Conservation (phyloP, 768 basidiomycete species). For the Neoboletus brunneissimus region DNA sequence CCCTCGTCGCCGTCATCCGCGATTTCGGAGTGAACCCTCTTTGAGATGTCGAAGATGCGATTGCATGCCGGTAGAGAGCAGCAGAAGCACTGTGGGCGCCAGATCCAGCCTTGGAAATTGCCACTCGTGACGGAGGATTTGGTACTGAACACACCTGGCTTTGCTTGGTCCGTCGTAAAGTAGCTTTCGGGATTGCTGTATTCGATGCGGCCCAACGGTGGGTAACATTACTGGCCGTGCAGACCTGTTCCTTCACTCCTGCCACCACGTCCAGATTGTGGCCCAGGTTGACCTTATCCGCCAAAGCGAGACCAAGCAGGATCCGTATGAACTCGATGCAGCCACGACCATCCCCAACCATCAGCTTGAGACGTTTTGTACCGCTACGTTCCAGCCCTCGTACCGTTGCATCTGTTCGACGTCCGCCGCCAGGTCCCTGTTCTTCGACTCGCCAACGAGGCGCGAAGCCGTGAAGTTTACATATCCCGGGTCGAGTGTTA, state of each 20-base stretch:
- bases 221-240: background rate
- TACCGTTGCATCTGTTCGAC: conserved; percentile 7
- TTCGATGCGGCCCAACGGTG: background rate
- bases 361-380: conserved; percentile 6
- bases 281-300: conserved; percentile 1
- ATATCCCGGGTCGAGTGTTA: background rate
- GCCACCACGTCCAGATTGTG: background rate
- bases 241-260: background rate
- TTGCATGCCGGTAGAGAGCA: background rate
- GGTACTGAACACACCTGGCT: background rate
- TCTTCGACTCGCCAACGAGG: conserved; percentile 4
- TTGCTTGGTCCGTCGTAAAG: background rate
- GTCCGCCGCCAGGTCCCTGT: background rate
- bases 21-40: conserved; percentile 2
- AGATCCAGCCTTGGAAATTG: background rate
- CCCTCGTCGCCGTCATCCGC: background rate
- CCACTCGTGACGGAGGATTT: background rate
- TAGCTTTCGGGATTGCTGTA: background rate
- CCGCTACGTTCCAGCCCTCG: conserved; percentile 5
- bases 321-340: conserved; percentile 10
- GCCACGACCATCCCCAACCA: background rate
- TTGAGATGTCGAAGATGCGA: background rate
- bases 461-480: background rate
- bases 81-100: no score
- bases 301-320: conserved; percentile 11